These are phyloP conservation scores for Solanum gracilifrons DNA, from an alignment of 257 asterid genomes.

Conservation along the genomic window DNA sequence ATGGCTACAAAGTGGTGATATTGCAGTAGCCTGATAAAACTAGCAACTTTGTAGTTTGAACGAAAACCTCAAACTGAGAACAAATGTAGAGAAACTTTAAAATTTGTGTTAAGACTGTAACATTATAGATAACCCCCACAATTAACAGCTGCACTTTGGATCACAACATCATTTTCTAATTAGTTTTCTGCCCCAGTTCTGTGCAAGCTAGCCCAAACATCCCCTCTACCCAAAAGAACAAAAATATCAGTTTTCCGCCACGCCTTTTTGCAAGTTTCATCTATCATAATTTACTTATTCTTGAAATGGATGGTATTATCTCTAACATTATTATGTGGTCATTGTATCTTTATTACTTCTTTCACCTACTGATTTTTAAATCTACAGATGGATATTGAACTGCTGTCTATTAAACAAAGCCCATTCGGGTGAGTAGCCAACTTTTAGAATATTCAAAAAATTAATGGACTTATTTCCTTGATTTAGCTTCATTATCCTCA, in stretches of 20 bases:
- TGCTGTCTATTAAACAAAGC: slow-evolving; percentile 76
- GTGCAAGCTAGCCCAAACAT: background rate
- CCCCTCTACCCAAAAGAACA: background rate
- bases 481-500: background rate
- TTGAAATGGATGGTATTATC: background rate
- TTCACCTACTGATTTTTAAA: background rate
- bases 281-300: background rate
- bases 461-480: background rate
- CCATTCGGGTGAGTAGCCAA: slow-evolving; percentile 66
- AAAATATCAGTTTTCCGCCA: background rate
- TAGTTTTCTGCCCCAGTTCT: background rate
- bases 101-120: background rate
- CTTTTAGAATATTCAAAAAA: background rate
- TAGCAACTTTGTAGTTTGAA: background rate
- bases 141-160: background rate
- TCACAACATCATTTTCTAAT: background rate
- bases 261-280: background rate
- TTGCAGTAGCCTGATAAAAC: background rate
- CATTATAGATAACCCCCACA: background rate
- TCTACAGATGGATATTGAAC: slow-evolving; percentile 75
- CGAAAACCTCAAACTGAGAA: background rate
- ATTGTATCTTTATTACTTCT: background rate
- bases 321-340: background rate
- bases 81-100: background rate
- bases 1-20: background rate